Evolutionary conservation across 495 filamentous ascomycete genomes (phyloP).

Genomic region (Talaromyces stipitatus): DNA sequence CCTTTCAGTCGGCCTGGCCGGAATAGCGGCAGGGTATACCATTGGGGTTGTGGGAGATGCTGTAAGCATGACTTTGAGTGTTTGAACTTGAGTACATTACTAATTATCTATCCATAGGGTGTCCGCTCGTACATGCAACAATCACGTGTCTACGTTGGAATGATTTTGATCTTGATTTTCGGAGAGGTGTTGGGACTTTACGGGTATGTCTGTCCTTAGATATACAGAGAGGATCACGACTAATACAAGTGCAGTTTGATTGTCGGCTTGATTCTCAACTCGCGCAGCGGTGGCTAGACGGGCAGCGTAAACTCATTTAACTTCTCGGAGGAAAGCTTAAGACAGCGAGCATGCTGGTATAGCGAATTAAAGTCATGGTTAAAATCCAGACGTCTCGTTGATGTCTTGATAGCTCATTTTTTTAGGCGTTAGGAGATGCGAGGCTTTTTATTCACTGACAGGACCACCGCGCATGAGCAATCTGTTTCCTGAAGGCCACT

Average conservation of each 20-base stretch:
- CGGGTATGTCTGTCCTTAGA: constrained; percentile 50
- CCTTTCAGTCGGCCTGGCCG: constrained; percentile 84
- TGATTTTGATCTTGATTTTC: constrained; percentile 98
- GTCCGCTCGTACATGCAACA: constrained; percentile 94
- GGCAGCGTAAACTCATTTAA: neutral
- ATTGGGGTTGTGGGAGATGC: constrained; percentile 94
- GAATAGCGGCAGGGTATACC: constrained; percentile 92
- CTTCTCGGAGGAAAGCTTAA: neutral
- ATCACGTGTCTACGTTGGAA: constrained; percentile 91
- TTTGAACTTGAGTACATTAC: neutral
- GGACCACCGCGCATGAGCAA: neutral
- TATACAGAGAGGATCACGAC: neutral
- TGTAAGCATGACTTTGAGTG: constrained; percentile 30
- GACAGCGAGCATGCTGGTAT: neutral
- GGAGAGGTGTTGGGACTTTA: constrained; percentile 96
- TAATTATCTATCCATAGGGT: constrained; percentile 38
- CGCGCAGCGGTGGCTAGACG: constrained; percentile 11
- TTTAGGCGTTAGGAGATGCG: neutral
- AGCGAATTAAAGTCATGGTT: neutral
- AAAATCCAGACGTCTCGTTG: neutral
- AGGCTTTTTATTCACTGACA: neutral
- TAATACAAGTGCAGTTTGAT: constrained; percentile 34
- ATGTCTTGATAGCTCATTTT: neutral
- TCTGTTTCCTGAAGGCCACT: neutral
- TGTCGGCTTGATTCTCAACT: constrained; percentile 51